Evolutionary conservation across 805 yeast genomes (phyloP).

Genomic region (Nakazawaea wyomingensis): DNA sequence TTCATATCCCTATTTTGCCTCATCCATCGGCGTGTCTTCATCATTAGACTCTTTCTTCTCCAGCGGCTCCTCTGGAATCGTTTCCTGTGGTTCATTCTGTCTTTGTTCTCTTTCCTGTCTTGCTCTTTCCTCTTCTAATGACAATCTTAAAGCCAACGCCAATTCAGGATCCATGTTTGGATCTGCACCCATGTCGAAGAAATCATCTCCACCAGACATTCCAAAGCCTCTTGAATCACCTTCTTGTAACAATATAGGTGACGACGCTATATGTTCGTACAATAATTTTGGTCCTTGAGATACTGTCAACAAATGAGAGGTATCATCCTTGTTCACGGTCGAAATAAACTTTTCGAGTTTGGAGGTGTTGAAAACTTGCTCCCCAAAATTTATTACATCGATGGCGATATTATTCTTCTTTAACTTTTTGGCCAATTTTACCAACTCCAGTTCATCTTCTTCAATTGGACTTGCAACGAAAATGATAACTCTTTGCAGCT

Average conservation of each 20-base stretch:
- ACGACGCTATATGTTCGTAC: conserved; percentile 73
- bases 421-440: conserved; percentile 82
- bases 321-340: conserved; percentile 68
- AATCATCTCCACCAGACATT: conserved; percentile 40
- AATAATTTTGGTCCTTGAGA: conserved; percentile 85
- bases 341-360: conserved; percentile 76
- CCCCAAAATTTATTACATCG: conserved; percentile 90
- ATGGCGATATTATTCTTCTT: conserved; percentile 90
- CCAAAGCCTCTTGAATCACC: conserved; percentile 46
- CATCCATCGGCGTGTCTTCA: conserved; percentile 17
- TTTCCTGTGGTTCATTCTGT: neutral
- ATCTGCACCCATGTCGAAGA: conserved; percentile 69
- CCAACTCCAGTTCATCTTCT: conserved; percentile 66
- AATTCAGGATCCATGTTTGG: conserved; percentile 95
- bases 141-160: conserved; percentile 90
- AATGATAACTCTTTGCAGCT: conserved; percentile 81
- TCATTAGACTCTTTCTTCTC: conserved; percentile 18
- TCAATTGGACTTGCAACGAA: conserved; percentile 85
- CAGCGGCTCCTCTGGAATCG: conserved; percentile 20
- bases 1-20: conserved; percentile 13
- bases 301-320: conserved; percentile 77
- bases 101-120: conserved; percentile 72
- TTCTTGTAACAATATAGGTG: conserved; percentile 67
- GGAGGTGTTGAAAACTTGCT: conserved; percentile 68
- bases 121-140: conserved; percentile 90